These are phyloP conservation scores for Leucoagaricus sp. DNA, from an alignment of 1,284 basidiomycete genomes.

Conservation along the genomic window DNA sequence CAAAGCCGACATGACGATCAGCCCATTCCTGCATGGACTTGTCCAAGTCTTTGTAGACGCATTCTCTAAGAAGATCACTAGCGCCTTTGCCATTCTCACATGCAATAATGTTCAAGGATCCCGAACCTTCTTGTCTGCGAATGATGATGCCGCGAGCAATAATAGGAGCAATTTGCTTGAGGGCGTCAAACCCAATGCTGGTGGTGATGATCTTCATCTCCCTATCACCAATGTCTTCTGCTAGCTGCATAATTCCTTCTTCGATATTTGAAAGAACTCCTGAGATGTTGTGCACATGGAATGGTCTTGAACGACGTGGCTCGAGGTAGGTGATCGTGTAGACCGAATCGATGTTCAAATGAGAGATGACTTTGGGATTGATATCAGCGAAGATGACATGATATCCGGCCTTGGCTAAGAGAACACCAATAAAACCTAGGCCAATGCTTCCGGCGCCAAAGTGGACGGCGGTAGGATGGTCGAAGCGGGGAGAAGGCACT, in stretches of 20 bases:
- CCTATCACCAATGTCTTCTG: slow-evolving; percentile 7
- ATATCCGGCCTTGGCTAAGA: slow-evolving; percentile 13
- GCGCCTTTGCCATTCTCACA: slow-evolving; percentile 14
- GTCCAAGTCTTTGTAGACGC: slow-evolving; percentile 8
- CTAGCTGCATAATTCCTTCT: slow-evolving; percentile 11
- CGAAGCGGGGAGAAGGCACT: slow-evolving; percentile 2
- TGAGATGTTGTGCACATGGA: slow-evolving; percentile 10
- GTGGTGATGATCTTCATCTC: slow-evolving; percentile 14
- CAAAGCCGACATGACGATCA: slow-evolving; percentile 10
- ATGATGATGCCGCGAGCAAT: slow-evolving; percentile 9
- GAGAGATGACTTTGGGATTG: slow-evolving; percentile 6
- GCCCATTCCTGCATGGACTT: slow-evolving; percentile 6
- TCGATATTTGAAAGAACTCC: slow-evolving; percentile 9
- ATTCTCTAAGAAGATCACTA: background rate
- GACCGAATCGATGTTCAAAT: background rate
- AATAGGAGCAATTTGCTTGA: slow-evolving; percentile 11
- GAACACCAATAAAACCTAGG: slow-evolving; percentile 10
- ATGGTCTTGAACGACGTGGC: slow-evolving; percentile 8
- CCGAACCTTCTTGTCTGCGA: slow-evolving; percentile 1
- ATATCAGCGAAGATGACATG: slow-evolving; percentile 14
- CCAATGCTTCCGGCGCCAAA: slow-evolving; percentile 15
- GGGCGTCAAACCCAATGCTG: slow-evolving; percentile 10
- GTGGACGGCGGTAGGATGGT: slow-evolving; percentile 11
- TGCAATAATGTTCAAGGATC: slow-evolving; percentile 12
- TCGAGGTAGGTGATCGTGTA: slow-evolving; percentile 11